These are phyloP conservation scores for Eucalyptus paniculata DNA, from an alignment of 345 rosid genomes.

Conservation along the genomic window DNA sequence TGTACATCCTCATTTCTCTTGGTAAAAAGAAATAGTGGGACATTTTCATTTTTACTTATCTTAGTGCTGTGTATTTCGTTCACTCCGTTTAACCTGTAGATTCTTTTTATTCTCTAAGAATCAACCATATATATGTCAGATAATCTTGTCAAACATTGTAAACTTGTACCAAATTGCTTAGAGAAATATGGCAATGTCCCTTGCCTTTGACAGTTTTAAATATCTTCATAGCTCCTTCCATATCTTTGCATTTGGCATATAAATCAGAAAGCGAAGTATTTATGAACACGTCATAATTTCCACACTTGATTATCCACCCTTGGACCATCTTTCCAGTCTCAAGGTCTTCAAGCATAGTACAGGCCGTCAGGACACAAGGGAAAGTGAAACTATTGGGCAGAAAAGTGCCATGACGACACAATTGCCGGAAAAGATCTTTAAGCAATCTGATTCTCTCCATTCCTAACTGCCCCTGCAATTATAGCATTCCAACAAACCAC, in stretches of 20 bases:
- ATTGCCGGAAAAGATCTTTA: slow-evolving; percentile 29
- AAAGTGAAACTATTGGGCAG: slow-evolving; percentile 48
- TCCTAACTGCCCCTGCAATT: slow-evolving; percentile 55
- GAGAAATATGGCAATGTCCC: background rate
- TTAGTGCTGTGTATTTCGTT: background rate
- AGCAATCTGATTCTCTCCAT: slow-evolving; percentile 34
- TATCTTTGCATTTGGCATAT: slow-evolving; percentile 54
- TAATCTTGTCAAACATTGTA: background rate
- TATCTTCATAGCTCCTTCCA: slow-evolving; percentile 48
- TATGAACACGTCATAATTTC: slow-evolving; percentile 32
- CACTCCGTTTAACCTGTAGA: background rate
- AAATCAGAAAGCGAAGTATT: slow-evolving; percentile 47
- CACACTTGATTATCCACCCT: slow-evolving; percentile 40
- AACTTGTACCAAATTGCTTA: background rate
- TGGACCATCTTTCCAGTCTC: slow-evolving; percentile 49
- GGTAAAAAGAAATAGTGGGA: background rate
- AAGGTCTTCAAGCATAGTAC: slow-evolving; percentile 35
- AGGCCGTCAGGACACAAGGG: slow-evolving; percentile 60
- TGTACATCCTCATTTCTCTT: background rate
- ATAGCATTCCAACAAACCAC: slow-evolving; percentile 61
- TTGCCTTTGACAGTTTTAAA: background rate
- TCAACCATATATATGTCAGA: background rate
- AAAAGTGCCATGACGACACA: slow-evolving; percentile 22
- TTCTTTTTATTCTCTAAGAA: background rate
- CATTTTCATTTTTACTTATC: background rate